A percentile compares a stretch with the other conserved stretches of the same genome.
phyloP scores from a whole-genome alignment of 2,329 filamentous ascomycete genomes.

The Davidsoniella eucalypti region DNA sequence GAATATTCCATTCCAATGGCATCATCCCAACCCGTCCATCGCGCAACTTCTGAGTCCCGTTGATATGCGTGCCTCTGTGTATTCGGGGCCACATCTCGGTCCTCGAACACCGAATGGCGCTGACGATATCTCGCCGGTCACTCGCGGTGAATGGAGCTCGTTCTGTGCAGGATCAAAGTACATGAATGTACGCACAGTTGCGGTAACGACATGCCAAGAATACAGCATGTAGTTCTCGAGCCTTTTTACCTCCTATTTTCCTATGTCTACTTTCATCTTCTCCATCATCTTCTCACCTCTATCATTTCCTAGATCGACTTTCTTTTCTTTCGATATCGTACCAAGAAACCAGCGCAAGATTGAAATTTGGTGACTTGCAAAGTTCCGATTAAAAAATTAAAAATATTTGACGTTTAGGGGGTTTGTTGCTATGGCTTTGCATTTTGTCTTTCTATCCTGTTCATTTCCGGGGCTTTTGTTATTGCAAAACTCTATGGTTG shows the following conservation, averaged over 20 bases:
- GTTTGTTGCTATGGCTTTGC: background rate
- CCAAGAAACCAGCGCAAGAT: background rate
- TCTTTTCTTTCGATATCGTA: conserved; percentile 4
- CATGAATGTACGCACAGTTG: conserved; percentile 26
- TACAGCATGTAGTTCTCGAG: background rate
- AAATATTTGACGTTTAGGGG: background rate
- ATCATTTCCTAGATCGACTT: background rate
- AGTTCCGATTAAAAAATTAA: too few species aligned
- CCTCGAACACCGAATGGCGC: conserved; percentile 41
- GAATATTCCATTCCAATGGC: too few species aligned
- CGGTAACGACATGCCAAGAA: conserved; percentile 32
- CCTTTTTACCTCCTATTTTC: background rate
- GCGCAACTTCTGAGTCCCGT: conserved; percentile 9
- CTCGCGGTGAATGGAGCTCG: conserved; percentile 46
- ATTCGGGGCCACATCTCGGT: conserved; percentile 20
- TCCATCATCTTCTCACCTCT: background rate
- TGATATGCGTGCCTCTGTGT: conserved; percentile 2
- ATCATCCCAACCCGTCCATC: conserved; percentile 8
- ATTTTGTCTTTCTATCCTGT: conserved; percentile 4
- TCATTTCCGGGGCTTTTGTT: conserved; percentile 1
- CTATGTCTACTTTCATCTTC: background rate
- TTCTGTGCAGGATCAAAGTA: conserved; percentile 33
- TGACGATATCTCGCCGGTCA: conserved; percentile 46
- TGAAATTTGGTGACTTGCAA: background rate
- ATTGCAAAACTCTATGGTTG: too few species aligned